Conservation (phyloP, 2,329 filamentous ascomycete species). For the Delphinella strobiligena region DNA sequence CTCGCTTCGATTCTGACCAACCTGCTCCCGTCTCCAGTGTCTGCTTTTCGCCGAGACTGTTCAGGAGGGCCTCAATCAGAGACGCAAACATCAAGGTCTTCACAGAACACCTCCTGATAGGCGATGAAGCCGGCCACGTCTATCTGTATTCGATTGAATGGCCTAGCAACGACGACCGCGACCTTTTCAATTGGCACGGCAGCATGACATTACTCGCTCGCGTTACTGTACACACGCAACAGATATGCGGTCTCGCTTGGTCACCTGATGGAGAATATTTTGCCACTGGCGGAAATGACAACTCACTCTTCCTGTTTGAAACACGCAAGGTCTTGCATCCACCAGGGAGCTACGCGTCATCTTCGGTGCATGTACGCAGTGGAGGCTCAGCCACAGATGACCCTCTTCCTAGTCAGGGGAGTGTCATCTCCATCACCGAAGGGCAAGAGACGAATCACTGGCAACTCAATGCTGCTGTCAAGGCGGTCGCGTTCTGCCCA, state of each 20-base stretch:
- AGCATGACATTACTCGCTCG: constrained; percentile 65
- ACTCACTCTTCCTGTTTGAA: constrained; percentile 72
- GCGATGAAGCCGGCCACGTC: constrained; percentile 70
- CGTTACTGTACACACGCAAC: constrained; percentile 70
- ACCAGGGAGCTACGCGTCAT: constrained; percentile 3
- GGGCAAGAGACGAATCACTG: constrained; percentile 55
- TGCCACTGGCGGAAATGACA: constrained; percentile 87
- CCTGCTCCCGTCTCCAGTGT: constrained; percentile 65
- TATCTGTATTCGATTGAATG: constrained; percentile 90
- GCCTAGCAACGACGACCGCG: constrained; percentile 45
- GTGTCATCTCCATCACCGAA: constrained; percentile 17
- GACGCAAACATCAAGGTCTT: constrained; percentile 41
- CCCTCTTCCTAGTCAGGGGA: constrained; percentile 14
- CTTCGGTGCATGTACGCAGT: constrained; percentile 12
- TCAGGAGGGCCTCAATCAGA: constrained; percentile 37
- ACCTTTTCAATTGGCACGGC: constrained; percentile 65
- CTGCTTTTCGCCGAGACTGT: constrained; percentile 59
- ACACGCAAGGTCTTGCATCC: constrained; percentile 42
- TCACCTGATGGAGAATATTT: constrained; percentile 64
- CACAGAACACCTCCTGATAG: constrained; percentile 76
- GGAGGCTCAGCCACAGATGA: constrained; percentile 5
- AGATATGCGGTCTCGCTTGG: constrained; percentile 90
- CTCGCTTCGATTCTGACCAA: constrained; percentile 65
- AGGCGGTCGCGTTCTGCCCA: constrained; percentile 92
- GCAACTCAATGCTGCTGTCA: constrained; percentile 76